These are phyloP conservation scores for Amanita rubescens DNA, from an alignment of 768 basidiomycete genomes.

Conservation along the genomic window DNA sequence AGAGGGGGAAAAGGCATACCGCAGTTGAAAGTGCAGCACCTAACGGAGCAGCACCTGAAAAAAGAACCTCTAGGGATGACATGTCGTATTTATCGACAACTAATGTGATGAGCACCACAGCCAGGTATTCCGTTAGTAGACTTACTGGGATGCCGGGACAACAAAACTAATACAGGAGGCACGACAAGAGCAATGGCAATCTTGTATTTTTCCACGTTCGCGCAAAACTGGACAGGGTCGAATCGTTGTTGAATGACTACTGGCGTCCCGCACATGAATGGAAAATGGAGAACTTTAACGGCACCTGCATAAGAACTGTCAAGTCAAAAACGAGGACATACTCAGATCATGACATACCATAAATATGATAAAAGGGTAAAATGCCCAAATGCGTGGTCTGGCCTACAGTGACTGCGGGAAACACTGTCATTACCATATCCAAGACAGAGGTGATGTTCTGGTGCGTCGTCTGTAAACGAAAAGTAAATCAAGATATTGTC, in stretches of 20 bases:
- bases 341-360: constrained; percentile 19
- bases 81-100: constrained; percentile 65
- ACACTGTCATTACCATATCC: constrained; percentile 38
- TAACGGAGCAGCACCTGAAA: constrained; percentile 79
- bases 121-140: neutral
- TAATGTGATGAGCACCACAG: constrained; percentile 15
- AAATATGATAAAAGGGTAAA: constrained; percentile 51
- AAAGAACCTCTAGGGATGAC: constrained; percentile 45
- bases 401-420: constrained; percentile 30
- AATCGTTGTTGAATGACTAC: constrained; percentile 60
- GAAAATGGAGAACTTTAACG: constrained; percentile 56
- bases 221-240: constrained; percentile 62
- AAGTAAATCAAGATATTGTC: neutral
- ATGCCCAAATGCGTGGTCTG: constrained; percentile 53
- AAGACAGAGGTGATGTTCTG: constrained; percentile 59
- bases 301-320: constrained; percentile 30
- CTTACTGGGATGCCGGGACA: constrained; percentile 63
- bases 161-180: constrained; percentile 76
- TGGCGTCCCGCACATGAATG: constrained; percentile 41
- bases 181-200: constrained; percentile 56
- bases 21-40: constrained; percentile 52
- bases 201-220: constrained; percentile 56
- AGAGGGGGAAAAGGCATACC: constrained; percentile 22
- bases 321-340: neutral
- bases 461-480: constrained; percentile 45